phyloP scores from a whole-genome alignment of 2,329 filamentous ascomycete genomes.

The Ophiostoma perfectum region DNA sequence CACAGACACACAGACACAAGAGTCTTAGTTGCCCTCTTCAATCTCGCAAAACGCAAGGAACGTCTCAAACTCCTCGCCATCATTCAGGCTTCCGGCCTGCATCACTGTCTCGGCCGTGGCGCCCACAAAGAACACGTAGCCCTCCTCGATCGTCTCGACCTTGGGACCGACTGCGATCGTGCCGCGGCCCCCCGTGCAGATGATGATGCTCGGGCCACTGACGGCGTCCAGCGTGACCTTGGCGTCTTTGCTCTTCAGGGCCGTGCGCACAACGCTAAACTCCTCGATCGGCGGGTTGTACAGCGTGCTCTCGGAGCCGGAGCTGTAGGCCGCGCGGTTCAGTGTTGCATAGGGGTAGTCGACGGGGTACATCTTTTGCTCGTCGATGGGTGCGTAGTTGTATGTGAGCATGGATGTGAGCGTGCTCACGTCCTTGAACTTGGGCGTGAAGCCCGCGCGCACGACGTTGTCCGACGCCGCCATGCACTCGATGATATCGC shows the following conservation, averaged over 20 bases:
- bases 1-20: no score
- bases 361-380: constrained; percentile 84
- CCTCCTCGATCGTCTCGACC: constrained; percentile 65
- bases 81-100: constrained; percentile 53
- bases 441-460: constrained; percentile 92
- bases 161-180: constrained; percentile 82
- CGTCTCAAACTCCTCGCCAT: constrained; percentile 69
- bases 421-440: constrained; percentile 93
- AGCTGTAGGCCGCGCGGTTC: constrained; percentile 76
- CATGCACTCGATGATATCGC: constrained; percentile 99
- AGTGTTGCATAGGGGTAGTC: constrained; percentile 83
- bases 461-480: constrained; percentile 98
- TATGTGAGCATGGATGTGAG: constrained; percentile 91
- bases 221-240: constrained; percentile 87
- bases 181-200: constrained; percentile 79
- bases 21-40: constrained; percentile 34
- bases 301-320: constrained; percentile 63
- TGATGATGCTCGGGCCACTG: constrained; percentile 83
- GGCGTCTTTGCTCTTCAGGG: constrained; percentile 63
- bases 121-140: constrained; percentile 78
- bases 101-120: constrained; percentile 78
- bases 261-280: constrained; percentile 80
- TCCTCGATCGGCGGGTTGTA: constrained; percentile 97
- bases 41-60: constrained; percentile 96
- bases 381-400: constrained; percentile 85